Evolutionary conservation across 2,329 filamentous ascomycete genomes (phyloP), one percentile per base, ranked within the genome.

Genomic region (Ophiostoma perfectum): DNA sequence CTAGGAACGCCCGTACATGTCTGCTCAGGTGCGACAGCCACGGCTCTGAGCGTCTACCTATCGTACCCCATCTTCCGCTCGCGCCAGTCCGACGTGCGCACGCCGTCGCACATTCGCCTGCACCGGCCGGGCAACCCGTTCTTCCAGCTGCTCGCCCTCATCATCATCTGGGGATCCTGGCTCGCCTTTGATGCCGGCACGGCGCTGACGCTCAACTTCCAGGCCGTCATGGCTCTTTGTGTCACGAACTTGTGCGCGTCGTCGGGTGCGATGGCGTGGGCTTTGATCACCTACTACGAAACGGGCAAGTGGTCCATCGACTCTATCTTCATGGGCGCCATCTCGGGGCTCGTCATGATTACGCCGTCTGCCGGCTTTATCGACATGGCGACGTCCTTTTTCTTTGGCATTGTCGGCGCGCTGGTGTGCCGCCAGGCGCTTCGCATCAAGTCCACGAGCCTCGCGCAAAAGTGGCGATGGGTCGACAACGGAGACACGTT

Each of bases 161-260:
- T 98, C 80, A 92, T 98, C 74, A 92, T 98, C 69, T 98, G 93
- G 93, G 97, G 98, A 75, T 94, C 94, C 75, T 98, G 95, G 95
- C 84, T 98, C 72, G 95, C 93, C 66, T 98, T 98, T 87, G 98
- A 98, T 83, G 95, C 94, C 74, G 94, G 95, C 71, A 97, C 93
- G 42, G 83, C 93, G 42, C 96, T 97, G 73, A 93, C 93, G 73
- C 92, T 93, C 73, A 97, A 97, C 82, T 84, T 98, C 66, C 90
- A 94, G 73, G 94, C 95, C 67, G 88, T 90, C 72, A 95, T 97
- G 88, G 93, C 94, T 65, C 96, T 91, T 86, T 98, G 93, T 93
- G 98, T 97, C 84, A 92, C 91, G 68, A 97, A 94, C 82, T 78
- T 97, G 75, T 95, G 92, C 49, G 81, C 92, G 76, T 92, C 92